phyloP scores from a whole-genome alignment of 2,329 filamentous ascomycete species.

The Fusarium sp. region DNA sequence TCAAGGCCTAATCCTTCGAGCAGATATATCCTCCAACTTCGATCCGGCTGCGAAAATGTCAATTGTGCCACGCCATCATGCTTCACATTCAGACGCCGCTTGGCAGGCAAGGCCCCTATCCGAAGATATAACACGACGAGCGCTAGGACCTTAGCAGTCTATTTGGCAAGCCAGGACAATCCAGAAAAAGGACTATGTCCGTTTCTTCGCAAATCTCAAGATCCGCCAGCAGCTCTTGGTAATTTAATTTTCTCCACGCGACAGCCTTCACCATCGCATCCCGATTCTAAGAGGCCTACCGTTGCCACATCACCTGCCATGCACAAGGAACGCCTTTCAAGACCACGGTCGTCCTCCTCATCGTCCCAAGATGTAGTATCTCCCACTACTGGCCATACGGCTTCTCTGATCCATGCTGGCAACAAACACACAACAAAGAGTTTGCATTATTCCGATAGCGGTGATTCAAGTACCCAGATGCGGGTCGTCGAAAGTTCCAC shows the following conservation, averaged over 20 bases:
- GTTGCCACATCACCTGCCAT: conserved; percentile 8
- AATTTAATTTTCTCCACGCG: conserved; percentile 61
- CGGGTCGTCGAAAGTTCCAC: conserved; percentile 61
- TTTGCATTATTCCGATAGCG: background rate
- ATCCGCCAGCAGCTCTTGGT: conserved; percentile 61
- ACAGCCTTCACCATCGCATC: conserved; percentile 36
- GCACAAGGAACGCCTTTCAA: conserved; percentile 18
- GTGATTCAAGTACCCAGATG: conserved; percentile 47
- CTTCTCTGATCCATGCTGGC: background rate
- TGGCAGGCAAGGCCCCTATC: conserved; percentile 75
- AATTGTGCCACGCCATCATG: conserved; percentile 82
- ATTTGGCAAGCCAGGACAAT: conserved; percentile 84
- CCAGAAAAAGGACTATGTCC: conserved; percentile 78
- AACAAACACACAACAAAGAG: background rate
- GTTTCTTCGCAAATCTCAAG: conserved; percentile 58
- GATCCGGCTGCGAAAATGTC: conserved; percentile 79
- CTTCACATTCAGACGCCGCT: conserved; percentile 80
- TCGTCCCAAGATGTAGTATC: conserved; percentile 12
- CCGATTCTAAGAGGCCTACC: conserved; percentile 36
- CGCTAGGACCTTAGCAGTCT: conserved; percentile 83
- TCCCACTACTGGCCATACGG: background rate
- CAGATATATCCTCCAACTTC: conserved; percentile 85
- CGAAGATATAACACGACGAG: conserved; percentile 85
- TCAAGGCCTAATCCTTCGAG: conserved; percentile 29
- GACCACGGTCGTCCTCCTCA: conserved; percentile 19